phyloP scores from a whole-genome alignment of 78 protist species.

The Chrysochromulina tobinii region DNA sequence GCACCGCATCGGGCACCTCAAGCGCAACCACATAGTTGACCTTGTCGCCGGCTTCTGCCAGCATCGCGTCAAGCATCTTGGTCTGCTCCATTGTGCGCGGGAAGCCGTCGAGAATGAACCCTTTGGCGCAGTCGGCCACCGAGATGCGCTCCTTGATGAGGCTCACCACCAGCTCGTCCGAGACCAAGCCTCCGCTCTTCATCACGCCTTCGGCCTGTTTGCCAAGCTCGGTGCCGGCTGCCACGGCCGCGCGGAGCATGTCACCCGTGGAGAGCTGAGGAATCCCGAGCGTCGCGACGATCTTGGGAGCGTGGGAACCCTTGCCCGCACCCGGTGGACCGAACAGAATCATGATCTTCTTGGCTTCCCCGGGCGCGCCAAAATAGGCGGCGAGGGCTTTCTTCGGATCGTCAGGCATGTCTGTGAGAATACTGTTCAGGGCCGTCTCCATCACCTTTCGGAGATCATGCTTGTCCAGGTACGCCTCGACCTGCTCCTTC shows the following conservation, averaged over 20 bases:
- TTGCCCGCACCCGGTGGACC: slow-evolving; percentile 87
- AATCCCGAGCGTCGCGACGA: neutral
- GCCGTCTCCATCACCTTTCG: too few species aligned
- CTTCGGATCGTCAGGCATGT: too few species aligned
- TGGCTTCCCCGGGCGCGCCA: too few species aligned
- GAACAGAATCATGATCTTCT: neutral
- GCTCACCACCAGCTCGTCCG: neutral
- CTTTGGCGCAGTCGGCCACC: slow-evolving; percentile 40
- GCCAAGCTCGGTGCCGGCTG: neutral
- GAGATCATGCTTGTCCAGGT: too few species aligned
- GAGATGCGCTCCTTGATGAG: neutral
- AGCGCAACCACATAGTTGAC: neutral
- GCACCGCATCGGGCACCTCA: slow-evolving; percentile 61
- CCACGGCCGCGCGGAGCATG: slow-evolving; percentile 29
- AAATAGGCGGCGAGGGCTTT: too few species aligned
- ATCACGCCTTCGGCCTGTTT: neutral
- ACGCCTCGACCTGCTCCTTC: too few species aligned
- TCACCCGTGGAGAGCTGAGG: neutral
- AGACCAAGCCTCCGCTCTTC: neutral
- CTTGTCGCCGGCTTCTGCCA: too few species aligned
- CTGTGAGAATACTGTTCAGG: too few species aligned
- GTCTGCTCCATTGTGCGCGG: slow-evolving; percentile 95
- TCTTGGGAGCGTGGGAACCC: slow-evolving; percentile 82
- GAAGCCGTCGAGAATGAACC: slow-evolving; percentile 96
- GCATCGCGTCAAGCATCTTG: neutral